These are phyloP conservation scores for Breviolum minutum DNA, from an alignment of 73 alveolate species.

Conservation along the genomic window DNA sequence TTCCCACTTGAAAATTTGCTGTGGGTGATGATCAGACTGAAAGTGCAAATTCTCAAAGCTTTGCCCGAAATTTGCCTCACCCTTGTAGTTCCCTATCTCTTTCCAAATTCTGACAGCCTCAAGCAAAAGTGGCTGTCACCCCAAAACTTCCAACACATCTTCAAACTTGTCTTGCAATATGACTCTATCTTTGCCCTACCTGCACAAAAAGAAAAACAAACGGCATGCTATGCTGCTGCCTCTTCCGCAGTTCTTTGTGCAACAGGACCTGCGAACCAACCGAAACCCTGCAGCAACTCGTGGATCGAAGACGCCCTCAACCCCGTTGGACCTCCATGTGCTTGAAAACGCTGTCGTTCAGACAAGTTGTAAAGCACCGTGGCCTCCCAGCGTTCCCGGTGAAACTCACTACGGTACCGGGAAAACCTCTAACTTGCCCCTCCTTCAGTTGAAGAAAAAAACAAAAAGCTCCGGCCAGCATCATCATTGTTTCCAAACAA, in stretches of 20 bases:
- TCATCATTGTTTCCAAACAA: neutral
- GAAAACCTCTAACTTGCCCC: neutral
- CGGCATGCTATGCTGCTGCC: neutral
- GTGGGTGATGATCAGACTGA: neutral
- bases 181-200: neutral
- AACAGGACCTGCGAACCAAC: neutral
- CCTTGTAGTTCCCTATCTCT: conserved; percentile 79
- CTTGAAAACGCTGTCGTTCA: conserved; percentile 80
- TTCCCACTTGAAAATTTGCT: neutral
- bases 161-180: neutral
- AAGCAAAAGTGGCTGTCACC: neutral
- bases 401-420: too few species aligned
- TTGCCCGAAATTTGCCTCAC: conserved; percentile 43
- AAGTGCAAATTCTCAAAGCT: neutral
- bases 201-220: neutral
- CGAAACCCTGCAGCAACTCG: neutral
- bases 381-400: neutral
- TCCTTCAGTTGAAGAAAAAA: too few species aligned
- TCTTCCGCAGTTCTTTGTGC: conserved; percentile 59
- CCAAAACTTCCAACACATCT: neutral
- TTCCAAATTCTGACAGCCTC: conserved; percentile 72
- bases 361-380: conserved; percentile 67
- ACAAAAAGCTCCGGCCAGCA: too few species aligned
- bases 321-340: conserved; percentile 32
- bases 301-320: neutral